These are phyloP conservation scores for Juglanconis oblonga DNA, from an alignment of 2,329 filamentous ascomycete genomes.

Conservation along the genomic window DNA sequence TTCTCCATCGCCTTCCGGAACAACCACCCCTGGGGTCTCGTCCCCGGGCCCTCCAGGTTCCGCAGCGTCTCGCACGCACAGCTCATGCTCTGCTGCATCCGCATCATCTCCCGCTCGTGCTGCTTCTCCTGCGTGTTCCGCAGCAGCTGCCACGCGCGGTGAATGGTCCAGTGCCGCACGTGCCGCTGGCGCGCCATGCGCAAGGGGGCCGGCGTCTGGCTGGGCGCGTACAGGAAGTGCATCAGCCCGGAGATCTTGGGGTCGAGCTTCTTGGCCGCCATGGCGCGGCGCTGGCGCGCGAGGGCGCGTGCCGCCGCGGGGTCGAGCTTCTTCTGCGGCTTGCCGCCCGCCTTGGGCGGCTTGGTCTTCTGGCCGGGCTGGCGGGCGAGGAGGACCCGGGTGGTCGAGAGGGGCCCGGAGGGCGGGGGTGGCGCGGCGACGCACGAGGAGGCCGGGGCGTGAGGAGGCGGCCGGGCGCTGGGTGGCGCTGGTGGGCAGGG, in stretches of 20 bases:
- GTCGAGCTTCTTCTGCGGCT: conserved; percentile 4
- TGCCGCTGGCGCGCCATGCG: conserved; percentile 83
- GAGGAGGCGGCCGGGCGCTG: not conserved
- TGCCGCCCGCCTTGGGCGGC: conserved; percentile 1
- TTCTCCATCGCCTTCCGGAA: conserved; percentile 91
- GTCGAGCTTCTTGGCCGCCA: conserved; percentile 23
- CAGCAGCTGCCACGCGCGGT: conserved; percentile 88
- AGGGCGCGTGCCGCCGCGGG: conserved; percentile 2
- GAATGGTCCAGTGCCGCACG: conserved; percentile 98
- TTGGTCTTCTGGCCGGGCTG: conserved; percentile 43
- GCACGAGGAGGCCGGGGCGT: not conserved
- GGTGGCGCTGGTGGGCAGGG: conserved; percentile 4
- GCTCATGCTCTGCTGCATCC: conserved; percentile 79
- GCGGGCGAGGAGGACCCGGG: conserved; percentile 22
- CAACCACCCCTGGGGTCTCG: conserved; percentile 64
- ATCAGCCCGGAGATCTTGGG: conserved; percentile 32
- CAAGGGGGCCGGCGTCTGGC: conserved; percentile 58
- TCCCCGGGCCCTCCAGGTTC: conserved; percentile 53
- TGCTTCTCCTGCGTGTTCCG: conserved; percentile 64
- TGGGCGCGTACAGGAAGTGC: conserved; percentile 30
- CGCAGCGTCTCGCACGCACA: conserved; percentile 82
- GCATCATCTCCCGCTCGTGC: conserved; percentile 69
- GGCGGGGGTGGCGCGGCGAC: too few species aligned
- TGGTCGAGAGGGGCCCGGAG: conserved; percentile 8
- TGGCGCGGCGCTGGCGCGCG: conserved; percentile 15